Evolutionary conservation across 805 yeast genomes (phyloP).

Genomic region (Starmerella khaoyaiensis): DNA sequence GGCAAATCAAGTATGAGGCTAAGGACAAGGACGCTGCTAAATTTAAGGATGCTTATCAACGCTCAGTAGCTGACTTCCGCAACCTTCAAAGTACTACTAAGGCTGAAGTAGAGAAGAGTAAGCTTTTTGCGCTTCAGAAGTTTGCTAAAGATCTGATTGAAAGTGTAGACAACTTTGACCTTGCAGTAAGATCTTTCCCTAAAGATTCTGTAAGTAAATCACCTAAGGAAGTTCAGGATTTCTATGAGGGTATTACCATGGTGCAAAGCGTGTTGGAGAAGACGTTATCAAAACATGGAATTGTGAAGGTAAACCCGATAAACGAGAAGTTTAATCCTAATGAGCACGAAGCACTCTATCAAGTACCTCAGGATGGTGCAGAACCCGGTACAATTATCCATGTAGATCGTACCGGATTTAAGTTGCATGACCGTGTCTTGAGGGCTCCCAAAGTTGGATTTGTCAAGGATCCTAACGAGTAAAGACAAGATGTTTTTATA

Average conservation of each 20-base stretch:
- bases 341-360: conserved; percentile 84
- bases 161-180: conserved; percentile 78
- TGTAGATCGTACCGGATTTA: conserved; percentile 84
- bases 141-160: conserved; percentile 83
- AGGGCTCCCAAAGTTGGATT: conserved; percentile 95
- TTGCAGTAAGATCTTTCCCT: conserved; percentile 60
- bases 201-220: conserved; percentile 29
- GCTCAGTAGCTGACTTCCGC: conserved; percentile 85
- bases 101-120: conserved; percentile 74
- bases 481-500: neutral
- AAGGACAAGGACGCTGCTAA: conserved; percentile 57
- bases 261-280: conserved; percentile 75
- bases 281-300: conserved; percentile 70
- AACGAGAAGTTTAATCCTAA: conserved; percentile 85
- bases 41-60: conserved; percentile 66
- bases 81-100: conserved; percentile 83
- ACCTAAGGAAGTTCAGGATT: conserved; percentile 42
- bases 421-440: conserved; percentile 72
- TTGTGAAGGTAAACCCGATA: conserved; percentile 65
- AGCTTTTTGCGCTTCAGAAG: conserved; percentile 81
- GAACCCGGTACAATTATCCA: conserved; percentile 87
- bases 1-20: conserved; percentile 42
- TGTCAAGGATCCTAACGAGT: conserved; percentile 32
- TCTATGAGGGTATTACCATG: conserved; percentile 84
- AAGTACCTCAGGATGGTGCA: conserved; percentile 71